Base-by-base conservation (phyloP, 1,139 yeast genomes). In the Kurtzmaniella quercitrusa region DNA sequence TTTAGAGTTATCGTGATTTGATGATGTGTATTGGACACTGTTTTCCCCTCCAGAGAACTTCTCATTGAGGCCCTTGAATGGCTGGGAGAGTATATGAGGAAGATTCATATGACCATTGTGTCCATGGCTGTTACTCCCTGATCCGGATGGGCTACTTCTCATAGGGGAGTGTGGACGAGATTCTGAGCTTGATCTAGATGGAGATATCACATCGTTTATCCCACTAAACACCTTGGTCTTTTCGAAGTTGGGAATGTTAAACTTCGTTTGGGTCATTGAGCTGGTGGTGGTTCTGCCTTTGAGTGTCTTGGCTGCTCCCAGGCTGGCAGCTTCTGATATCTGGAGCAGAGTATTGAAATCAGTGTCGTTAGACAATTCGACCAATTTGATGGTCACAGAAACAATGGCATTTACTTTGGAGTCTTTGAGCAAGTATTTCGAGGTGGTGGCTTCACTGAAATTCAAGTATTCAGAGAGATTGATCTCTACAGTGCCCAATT, bases 381-480 rank as follows among this genome's bases (percentile, higher is more conserved):
- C 44, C 67, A 71, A 54, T 12, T 56, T 62, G 7, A 74, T 56
- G 1, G 75, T 65, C 46, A 77, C 46, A 45, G 77, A 81, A 38
- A 88, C 63, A 38, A 90, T 83, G 4, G 95, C 83, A 60, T 93
- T 91, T 18, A 91, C 82, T 53, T 88, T 88, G 10, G 95, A 84
- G 33, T 87, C 78, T 52, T 83, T 83, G 40, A 91, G 66, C 43
- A 91, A 65, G 54, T 85, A 88, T 50, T 84, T 76, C 45, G 82
- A 75, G 17, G 79, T 73, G 31, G 70, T 68, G 14, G 77, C 74
- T 39, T 78, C 79, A 25, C 69, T 67, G 42, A 75, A 76, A 48
- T 79, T 78, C 29, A 82, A 77, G 57, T 83, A 88, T 55, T 89
- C 95, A 0, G 93, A 67, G 43, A 91, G 60, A 56, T 90, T 85